Base-by-base conservation (phyloP, 768 basidiomycete species). In the Boletus sp. region DNA sequence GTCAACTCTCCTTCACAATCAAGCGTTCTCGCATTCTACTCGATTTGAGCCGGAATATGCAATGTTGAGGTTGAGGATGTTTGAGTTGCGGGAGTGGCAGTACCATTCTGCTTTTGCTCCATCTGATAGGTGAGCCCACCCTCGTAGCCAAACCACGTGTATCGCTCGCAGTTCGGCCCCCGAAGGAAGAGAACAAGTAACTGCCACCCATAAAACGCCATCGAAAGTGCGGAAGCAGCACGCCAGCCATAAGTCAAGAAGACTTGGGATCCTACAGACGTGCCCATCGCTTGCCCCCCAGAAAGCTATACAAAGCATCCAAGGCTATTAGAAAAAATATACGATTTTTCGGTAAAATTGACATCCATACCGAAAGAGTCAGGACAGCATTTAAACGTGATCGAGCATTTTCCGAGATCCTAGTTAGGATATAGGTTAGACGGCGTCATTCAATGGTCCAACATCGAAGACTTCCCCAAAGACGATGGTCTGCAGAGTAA, bases 131-230 rank as follows among this genome's bases (percentile, higher is more conserved):
- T 66, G 17, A 78, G 54, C 10, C 84, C 84, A 18, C 84, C 85
- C 63, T 84, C 77, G 61, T 81, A 86, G 17, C 87, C 85, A 65
- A 86, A 75, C 86, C 86, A 86, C 39, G 64, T 60, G 47, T 57
- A 54, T 51, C 77, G 68, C 40, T 62, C 55, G 55, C 67, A 73
- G 52, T 70, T 60, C 14, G 78, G 78, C 0, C 78, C 78, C 36
- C 76, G 67, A 15, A 70, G 61, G n/a, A 74, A 55, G 14, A 78
- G 70, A 8, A 77, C 53, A 7, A 73, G 20, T 1, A 78, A 20
- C 17, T 69, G 69, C 47, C 71, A 71, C 2, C 67, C 72, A n/a
- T 73, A 64, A 37, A 73, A 70, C 2, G 65, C 76, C 42, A 78
- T 60, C n/a, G 70, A 73, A 8, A 74, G 58, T 9, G 54, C 60